Evolutionary conservation across 1,284 basidiomycete genomes (phyloP).

Genomic region (Mycosarcoma maydis): DNA sequence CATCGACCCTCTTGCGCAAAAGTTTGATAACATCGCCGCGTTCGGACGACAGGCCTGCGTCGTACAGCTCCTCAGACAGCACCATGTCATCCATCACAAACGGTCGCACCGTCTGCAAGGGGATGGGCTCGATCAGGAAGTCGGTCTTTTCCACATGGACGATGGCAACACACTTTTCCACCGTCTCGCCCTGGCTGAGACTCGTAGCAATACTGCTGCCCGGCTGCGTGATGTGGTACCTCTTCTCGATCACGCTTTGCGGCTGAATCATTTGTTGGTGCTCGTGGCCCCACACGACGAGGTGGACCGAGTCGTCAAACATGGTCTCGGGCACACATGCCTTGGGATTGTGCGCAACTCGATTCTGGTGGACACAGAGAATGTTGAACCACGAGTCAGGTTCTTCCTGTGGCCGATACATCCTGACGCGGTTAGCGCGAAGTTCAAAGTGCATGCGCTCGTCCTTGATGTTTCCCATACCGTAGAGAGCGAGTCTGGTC

Average conservation of each 20-base stretch:
- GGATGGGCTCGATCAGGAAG: constrained; percentile 84
- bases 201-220: constrained; percentile 95
- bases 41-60: constrained; percentile 38
- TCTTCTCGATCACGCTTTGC: constrained; percentile 87
- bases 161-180: constrained; percentile 57
- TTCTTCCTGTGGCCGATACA: constrained; percentile 91
- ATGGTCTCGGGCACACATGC: constrained; percentile 93
- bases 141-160: constrained; percentile 77
- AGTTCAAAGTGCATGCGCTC: constrained; percentile 95
- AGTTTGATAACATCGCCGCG: constrained; percentile 53
- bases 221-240: constrained; percentile 91
- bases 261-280: constrained; percentile 94
- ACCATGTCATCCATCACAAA: constrained; percentile 89
- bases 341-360: constrained; percentile 91
- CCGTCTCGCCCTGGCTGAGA: constrained; percentile 54
- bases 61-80: constrained; percentile 73
- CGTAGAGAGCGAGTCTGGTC: constrained; percentile 88
- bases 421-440: constrained; percentile 87
- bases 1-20: constrained; percentile 46
- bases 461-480: constrained; percentile 96
- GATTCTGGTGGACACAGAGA: constrained; percentile 91
- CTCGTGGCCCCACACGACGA: constrained; percentile 98
- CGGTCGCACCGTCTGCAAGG: constrained; percentile 88
- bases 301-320: constrained; percentile 93
- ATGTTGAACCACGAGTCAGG: constrained; percentile 89